Percentiles rank a stretch among this genome's conserved stretches.
Conservation (phyloP, 139 green algal species). For the Micractinium sp. region DNA sequence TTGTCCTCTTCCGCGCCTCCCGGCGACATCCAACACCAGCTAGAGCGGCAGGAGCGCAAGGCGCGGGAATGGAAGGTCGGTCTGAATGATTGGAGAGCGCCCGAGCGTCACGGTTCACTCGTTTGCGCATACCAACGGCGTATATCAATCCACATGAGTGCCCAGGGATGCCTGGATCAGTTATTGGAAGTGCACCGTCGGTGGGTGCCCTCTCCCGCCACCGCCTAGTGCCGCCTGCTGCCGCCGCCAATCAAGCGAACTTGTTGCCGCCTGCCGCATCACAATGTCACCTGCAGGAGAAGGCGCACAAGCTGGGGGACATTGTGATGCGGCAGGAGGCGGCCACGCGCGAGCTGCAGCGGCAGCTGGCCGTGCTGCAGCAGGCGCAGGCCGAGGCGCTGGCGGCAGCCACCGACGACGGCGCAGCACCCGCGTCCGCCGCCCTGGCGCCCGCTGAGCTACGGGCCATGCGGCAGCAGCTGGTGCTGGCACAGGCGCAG, state of each 20-base stretch:
- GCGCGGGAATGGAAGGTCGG: slow-evolving; percentile 6
- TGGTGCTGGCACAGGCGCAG: slow-evolving; percentile 14
- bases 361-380: slow-evolving; percentile 4
- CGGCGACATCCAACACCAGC: not conserved
- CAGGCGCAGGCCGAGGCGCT: slow-evolving; percentile 10
- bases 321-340: slow-evolving; percentile 28
- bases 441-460: not conserved
- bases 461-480: slow-evolving; percentile 13
- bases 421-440: not conserved
- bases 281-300: slow-evolving; percentile 22
- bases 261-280: no score
- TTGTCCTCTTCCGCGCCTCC: not conserved
- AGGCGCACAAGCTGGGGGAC: slow-evolving; percentile 30
- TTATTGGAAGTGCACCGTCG: not conserved
- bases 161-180: no score
- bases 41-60: not conserved
- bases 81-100: not conserved
- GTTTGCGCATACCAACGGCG: not conserved
- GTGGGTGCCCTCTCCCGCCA: not conserved
- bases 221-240: not conserved
- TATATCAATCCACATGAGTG: not conserved
- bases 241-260: not conserved
- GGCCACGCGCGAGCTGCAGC: slow-evolving; percentile 12
- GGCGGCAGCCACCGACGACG: not conserved
- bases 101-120: not conserved